Conservation (phyloP, 345 rosid species). For the Aquilaria yunnanensis region DNA sequence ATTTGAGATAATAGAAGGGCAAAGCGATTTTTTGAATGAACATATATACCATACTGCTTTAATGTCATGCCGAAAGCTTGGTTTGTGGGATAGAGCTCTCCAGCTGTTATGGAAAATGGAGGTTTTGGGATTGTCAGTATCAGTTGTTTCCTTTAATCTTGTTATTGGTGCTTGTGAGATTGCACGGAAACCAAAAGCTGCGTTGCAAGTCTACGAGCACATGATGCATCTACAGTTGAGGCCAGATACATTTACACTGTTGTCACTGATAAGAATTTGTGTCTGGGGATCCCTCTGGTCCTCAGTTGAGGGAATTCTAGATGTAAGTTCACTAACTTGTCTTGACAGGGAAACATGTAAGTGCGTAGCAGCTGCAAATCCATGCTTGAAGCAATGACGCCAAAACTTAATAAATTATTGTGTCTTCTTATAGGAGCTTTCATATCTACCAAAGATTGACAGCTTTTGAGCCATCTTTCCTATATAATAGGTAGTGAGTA, state of each 20-base stretch:
- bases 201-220: slow-evolving; percentile 64
- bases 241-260: slow-evolving; percentile 63
- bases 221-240: slow-evolving; percentile 46
- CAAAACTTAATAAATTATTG: too few relatives aligned
- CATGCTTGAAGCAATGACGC: too few relatives aligned
- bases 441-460: too few relatives aligned
- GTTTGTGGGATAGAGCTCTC: slow-evolving; percentile 69
- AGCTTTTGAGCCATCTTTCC: too few relatives aligned
- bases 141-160: slow-evolving; percentile 56
- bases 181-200: slow-evolving; percentile 63
- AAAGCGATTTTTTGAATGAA: slow-evolving; percentile 30
- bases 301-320: slow-evolving; percentile 53
- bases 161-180: slow-evolving; percentile 62
- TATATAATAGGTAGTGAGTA: too few relatives aligned
- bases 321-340: slow-evolving; percentile 28
- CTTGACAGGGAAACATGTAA: too few relatives aligned
- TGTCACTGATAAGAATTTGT: slow-evolving; percentile 61
- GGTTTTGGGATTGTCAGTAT: slow-evolving; percentile 38
- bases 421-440: too few relatives aligned
- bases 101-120: slow-evolving; percentile 78
- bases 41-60: slow-evolving; percentile 55
- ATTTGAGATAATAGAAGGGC: slow-evolving; percentile 49
- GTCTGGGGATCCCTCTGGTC: slow-evolving; percentile 81
- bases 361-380: too few relatives aligned
- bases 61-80: slow-evolving; percentile 72